phyloP scores from a whole-genome alignment of 306 rosid species.

The Cicer judaicum region DNA sequence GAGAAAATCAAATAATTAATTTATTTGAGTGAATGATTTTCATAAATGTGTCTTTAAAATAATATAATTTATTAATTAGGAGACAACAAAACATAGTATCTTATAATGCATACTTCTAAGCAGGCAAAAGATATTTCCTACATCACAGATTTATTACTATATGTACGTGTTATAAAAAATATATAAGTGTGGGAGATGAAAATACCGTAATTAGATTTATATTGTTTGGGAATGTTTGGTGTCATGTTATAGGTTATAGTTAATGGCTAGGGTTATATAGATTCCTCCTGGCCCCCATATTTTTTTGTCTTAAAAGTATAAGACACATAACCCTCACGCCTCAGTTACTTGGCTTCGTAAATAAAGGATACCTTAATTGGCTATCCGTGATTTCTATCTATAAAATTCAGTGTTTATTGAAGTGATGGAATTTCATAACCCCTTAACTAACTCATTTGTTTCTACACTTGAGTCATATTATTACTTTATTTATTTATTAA shows the following conservation, averaged over 20 bases:
- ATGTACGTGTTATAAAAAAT: conserved; percentile 8
- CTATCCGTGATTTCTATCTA: conserved; percentile 55
- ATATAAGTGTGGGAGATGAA: conserved; percentile 35
- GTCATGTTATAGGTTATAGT: conserved; percentile 44
- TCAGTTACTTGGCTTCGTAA: conserved; percentile 44
- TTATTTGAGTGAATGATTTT: conserved; percentile 33
- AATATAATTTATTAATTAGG: conserved; percentile 45
- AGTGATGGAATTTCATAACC: conserved; percentile 68
- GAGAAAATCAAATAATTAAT: conserved; percentile 23
- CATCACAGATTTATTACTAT: conserved; percentile 25
- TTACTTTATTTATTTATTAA: no score
- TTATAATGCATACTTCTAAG: conserved; percentile 57
- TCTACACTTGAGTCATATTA: conserved; percentile 2
- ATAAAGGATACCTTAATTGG: conserved; percentile 58
- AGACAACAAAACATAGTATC: conserved; percentile 59
- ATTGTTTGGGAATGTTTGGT: conserved; percentile 64
- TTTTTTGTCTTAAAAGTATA: conserved; percentile 54
- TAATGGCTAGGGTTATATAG: conserved; percentile 54
- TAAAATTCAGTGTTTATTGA: conserved; percentile 84
- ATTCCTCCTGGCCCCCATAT: conserved; percentile 34
- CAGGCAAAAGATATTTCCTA: conserved; percentile 57
- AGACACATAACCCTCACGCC: conserved; percentile 48
- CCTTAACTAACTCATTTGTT: conserved; percentile 62
- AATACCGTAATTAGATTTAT: conserved; percentile 52
- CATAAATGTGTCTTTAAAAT: conserved; percentile 46